Evolutionary conservation across 345 rosid genomes (phyloP).

Genomic region (Streptanthus diversifolius): DNA sequence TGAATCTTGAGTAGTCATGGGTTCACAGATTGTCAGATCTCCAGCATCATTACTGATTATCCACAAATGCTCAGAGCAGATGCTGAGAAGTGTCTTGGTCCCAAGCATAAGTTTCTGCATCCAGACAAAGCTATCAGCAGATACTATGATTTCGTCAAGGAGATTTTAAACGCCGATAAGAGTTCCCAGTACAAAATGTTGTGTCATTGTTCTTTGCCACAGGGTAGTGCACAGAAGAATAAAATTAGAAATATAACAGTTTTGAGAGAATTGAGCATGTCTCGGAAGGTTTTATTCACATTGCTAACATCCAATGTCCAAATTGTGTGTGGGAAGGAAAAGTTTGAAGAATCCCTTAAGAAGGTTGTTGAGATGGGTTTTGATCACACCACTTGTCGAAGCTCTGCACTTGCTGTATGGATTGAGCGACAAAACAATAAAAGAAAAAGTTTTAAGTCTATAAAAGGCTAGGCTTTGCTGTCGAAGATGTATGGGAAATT

Average conservation of each 20-base stretch:
- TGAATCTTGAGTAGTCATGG: too few species aligned
- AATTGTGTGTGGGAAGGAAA: background rate
- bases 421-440: background rate
- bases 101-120: too few species aligned
- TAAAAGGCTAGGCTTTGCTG: background rate
- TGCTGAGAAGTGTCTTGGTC: too few species aligned
- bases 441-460: background rate
- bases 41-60: too few species aligned
- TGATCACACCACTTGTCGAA: background rate
- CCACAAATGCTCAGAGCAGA: too few species aligned
- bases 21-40: too few species aligned
- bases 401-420: conserved; percentile 2
- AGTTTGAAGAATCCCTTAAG: too few species aligned
- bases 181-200: background rate
- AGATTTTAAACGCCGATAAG: background rate
- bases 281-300: background rate
- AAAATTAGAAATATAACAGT: too few species aligned
- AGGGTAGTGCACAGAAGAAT: background rate
- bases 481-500: background rate
- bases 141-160: conserved; percentile 13
- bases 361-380: background rate
- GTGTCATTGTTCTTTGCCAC: background rate
- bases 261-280: too few species aligned
- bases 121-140: background rate
- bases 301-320: background rate